Conservation (phyloP, 2,329 filamentous ascomycete genomes). For the Hirsutella thompsonii region DNA sequence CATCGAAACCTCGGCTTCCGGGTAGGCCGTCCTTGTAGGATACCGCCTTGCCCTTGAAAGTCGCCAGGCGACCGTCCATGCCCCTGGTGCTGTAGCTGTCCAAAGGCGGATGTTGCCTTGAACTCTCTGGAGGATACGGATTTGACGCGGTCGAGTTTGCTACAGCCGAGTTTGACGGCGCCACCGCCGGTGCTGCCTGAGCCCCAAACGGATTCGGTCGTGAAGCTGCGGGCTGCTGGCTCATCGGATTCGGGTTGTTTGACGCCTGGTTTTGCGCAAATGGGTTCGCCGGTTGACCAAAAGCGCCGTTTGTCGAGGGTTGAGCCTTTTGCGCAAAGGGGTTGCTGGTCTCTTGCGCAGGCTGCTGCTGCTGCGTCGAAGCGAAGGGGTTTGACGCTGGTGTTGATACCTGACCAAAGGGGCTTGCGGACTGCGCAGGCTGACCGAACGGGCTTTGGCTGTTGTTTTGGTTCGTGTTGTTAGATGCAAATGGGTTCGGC, state of each 20-base stretch:
- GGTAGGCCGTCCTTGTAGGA: constrained; percentile 39
- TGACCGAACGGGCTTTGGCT: neutral
- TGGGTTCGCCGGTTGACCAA: constrained; percentile 5
- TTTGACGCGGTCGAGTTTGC: constrained; percentile 9
- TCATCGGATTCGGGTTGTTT: constrained; percentile 9
- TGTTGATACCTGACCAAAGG: constrained; percentile 15
- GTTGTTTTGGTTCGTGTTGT: neutral
- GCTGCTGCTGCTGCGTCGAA: constrained; percentile 6
- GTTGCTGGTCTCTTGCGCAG: constrained; percentile 9
- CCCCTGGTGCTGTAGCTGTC: constrained; percentile 29
- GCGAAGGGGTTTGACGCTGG: constrained; percentile 16
- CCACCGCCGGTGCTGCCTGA: constrained; percentile 5
- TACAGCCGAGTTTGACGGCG: constrained; percentile 1
- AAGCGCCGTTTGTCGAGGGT: constrained; percentile 4
- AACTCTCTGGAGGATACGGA: constrained; percentile 31
- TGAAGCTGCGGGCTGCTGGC: constrained; percentile 8
- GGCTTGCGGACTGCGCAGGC: neutral
- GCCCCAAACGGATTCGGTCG: constrained; percentile 13
- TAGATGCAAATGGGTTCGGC: constrained; percentile 11
- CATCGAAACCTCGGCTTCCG: constrained; percentile 36
- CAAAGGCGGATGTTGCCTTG: constrained; percentile 29
- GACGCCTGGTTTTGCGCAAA: constrained; percentile 3
- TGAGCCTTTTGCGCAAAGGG: constrained; percentile 15
- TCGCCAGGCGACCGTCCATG: constrained; percentile 31
- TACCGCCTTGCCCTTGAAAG: constrained; percentile 53